phyloP scores from a whole-genome alignment of 2,329 filamentous ascomycete genomes.

The Bipolaris victoriae region DNA sequence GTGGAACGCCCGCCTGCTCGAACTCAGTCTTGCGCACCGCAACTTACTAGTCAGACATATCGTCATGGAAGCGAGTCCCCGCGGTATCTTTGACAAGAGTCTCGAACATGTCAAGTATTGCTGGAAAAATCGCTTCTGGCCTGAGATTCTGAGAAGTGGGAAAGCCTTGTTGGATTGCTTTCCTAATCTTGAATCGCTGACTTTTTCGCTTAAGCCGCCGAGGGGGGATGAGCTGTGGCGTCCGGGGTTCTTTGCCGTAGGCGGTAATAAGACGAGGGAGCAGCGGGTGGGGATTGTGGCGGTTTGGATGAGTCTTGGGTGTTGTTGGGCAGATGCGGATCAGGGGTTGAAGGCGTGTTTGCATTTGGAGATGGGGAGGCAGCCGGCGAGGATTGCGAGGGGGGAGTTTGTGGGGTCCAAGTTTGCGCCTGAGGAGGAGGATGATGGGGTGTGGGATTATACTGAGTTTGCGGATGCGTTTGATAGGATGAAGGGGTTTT shows the following conservation, averaged over 20 bases:
- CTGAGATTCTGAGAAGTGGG: constrained; percentile 27
- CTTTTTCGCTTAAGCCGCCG: constrained; percentile 32
- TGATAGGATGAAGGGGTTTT: constrained; percentile 17
- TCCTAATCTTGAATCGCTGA: constrained; percentile 32
- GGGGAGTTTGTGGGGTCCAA: constrained; percentile 29
- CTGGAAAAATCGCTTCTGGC: constrained; percentile 42
- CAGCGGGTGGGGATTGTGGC: constrained; percentile 36
- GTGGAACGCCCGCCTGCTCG: constrained; percentile 20
- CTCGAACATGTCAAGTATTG: constrained; percentile 35
- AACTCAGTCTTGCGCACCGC: constrained; percentile 27
- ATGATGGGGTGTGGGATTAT: constrained; percentile 35
- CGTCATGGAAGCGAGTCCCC: constrained; percentile 29
- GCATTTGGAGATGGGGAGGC: constrained; percentile 33
- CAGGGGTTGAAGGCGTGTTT: constrained; percentile 26
- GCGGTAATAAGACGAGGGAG: constrained; percentile 33
- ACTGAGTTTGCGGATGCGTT: constrained; percentile 36
- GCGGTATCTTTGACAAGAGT: constrained; percentile 28
- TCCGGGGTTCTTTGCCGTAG: constrained; percentile 34
- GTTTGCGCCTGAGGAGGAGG: constrained; percentile 30
- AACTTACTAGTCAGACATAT: constrained; percentile 30
- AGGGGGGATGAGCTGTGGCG: constrained; percentile 22
- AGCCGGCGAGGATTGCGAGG: constrained; percentile 10
- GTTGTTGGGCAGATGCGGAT: constrained; percentile 32
- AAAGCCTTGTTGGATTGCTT: constrained; percentile 27
- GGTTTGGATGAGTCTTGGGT: constrained; percentile 33